phyloP scores from a whole-genome alignment of 345 rosid genomes.

The Crucihimalaya himalaica region DNA sequence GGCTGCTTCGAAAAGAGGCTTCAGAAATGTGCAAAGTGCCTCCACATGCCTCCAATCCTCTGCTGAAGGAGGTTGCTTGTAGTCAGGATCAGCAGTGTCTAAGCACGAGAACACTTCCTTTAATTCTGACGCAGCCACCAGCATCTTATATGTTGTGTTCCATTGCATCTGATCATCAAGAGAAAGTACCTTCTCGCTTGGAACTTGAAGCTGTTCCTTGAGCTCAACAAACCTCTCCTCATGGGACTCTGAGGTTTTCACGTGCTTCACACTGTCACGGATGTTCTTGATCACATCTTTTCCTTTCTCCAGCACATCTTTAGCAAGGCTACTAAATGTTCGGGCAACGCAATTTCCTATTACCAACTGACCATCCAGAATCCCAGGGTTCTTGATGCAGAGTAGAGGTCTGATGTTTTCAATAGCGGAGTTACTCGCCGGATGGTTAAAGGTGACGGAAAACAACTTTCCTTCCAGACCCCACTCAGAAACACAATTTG shows the following conservation, averaged over 20 bases:
- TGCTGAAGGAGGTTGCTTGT: slow-evolving; percentile 66
- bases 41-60: slow-evolving; percentile 80
- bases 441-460: slow-evolving; percentile 68
- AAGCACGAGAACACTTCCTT: slow-evolving; percentile 91
- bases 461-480: slow-evolving; percentile 77
- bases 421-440: slow-evolving; percentile 50
- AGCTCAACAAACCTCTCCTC: slow-evolving; percentile 90
- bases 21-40: slow-evolving; percentile 65
- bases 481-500: slow-evolving; percentile 86
- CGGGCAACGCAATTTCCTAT: slow-evolving; percentile 69
- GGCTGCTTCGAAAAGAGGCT: slow-evolving; percentile 76
- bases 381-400: slow-evolving; percentile 64
- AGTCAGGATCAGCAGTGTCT: slow-evolving; percentile 81
- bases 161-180: slow-evolving; percentile 79
- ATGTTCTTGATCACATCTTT: slow-evolving; percentile 65
- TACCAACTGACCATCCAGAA: slow-evolving; percentile 80
- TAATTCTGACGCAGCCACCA: slow-evolving; percentile 76
- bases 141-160: slow-evolving; percentile 86
- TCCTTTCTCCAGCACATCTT: slow-evolving; percentile 59
- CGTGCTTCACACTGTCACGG: slow-evolving; percentile 78
- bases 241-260: slow-evolving; percentile 78
- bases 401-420: slow-evolving; percentile 70
- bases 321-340: slow-evolving; percentile 59
- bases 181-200: slow-evolving; percentile 61
- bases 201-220: slow-evolving; percentile 88